A percentile compares a stretch with the other conserved stretches of the same genome.
phyloP scores from a whole-genome alignment of 192 early-diverging fungal species.

The Diversispora eburnea region DNA sequence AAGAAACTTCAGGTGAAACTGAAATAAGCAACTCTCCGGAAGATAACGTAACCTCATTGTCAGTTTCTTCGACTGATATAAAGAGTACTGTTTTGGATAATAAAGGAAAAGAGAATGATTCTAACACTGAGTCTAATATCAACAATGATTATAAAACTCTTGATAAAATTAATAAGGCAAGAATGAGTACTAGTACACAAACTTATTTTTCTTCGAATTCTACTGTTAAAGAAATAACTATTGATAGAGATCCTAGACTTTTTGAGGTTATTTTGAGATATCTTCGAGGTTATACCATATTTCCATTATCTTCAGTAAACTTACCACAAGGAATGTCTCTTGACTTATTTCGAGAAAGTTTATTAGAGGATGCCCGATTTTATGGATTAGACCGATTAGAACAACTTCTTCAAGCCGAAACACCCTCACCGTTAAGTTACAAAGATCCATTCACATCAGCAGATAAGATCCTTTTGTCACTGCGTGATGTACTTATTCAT shows the following conservation, averaged over 20 bases:
- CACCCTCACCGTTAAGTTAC: constrained; percentile 20
- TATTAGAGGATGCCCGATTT: constrained; percentile 24
- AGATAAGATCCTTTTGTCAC: constrained; percentile 26
- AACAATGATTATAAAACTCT: too few relatives aligned
- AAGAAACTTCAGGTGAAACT: constrained; percentile 2
- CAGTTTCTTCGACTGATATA: background rate
- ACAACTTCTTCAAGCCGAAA: constrained; percentile 25
- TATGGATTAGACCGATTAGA: constrained; percentile 12
- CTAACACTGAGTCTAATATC: background rate
- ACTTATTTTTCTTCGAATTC: background rate
- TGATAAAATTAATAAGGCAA: background rate
- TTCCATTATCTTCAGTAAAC: constrained; percentile 27
- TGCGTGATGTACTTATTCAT: constrained; percentile 22
- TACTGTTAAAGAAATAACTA: constrained; percentile 11
- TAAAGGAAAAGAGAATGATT: background rate
- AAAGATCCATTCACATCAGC: constrained; percentile 26
- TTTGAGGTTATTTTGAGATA: constrained; percentile 30
- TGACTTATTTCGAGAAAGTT: constrained; percentile 27
- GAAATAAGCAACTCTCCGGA: background rate
- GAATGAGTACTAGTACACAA: background rate
- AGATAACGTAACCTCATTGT: too few relatives aligned
- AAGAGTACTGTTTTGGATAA: constrained; percentile 1
- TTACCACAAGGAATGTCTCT: constrained; percentile 26
- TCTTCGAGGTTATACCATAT: constrained; percentile 27
- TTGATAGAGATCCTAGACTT: constrained; percentile 21